phyloP scores from a whole-genome alignment of 371 early-diverging fungal species.

The Mucor lusitanicus region DNA sequence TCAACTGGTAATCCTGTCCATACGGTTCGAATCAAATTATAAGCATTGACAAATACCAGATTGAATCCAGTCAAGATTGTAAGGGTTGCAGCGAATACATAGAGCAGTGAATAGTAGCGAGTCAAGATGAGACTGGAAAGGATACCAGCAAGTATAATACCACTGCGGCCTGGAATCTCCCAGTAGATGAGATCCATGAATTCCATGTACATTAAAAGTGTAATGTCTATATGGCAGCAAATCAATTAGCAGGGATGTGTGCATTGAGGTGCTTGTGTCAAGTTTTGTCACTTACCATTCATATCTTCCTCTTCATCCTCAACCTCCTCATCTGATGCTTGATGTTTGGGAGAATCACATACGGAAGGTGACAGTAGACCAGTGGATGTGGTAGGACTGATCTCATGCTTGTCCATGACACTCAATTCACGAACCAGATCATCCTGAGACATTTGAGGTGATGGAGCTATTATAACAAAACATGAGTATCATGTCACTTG shows the following conservation, averaged over 20 bases:
- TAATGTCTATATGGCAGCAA: conserved; percentile 6
- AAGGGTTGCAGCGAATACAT: conserved; percentile 43
- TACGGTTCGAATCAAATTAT: conserved; percentile 30
- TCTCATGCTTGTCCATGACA: neutral
- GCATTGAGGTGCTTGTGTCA: too few species aligned
- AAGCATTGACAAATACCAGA: conserved; percentile 53
- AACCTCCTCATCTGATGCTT: neutral
- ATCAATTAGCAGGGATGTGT: too few species aligned
- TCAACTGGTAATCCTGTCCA: conserved; percentile 42
- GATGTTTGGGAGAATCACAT: neutral
- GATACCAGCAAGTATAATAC: conserved; percentile 30
- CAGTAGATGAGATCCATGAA: conserved; percentile 43
- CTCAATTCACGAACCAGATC: conserved; percentile 6
- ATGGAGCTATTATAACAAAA: conserved; percentile 3
- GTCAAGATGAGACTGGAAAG: conserved; percentile 43
- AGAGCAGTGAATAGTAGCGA: conserved; percentile 53
- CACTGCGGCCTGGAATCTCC: conserved; percentile 50
- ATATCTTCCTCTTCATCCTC: neutral
- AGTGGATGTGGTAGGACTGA: neutral
- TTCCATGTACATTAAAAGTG: neutral
- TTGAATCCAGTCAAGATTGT: conserved; percentile 51
- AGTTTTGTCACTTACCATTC: too few species aligned
- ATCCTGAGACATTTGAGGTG: conserved; percentile 18
- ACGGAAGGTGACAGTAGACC: neutral
- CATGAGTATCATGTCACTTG: neutral